phyloP scores from a whole-genome alignment of 768 basidiomycete species.

The Panus rudis region DNA sequence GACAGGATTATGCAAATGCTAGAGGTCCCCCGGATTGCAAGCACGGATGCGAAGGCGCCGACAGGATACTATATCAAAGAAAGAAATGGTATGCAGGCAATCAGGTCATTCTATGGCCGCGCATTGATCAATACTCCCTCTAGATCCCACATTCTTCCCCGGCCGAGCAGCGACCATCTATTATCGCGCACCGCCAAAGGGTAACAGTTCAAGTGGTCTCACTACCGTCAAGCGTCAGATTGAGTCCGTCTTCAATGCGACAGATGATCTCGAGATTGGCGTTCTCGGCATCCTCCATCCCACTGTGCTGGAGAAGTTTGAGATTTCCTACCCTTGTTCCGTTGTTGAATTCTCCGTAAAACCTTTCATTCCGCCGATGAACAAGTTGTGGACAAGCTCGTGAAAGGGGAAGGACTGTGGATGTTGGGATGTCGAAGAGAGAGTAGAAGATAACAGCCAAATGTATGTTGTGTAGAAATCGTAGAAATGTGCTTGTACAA shows the following conservation, averaged over 20 bases:
- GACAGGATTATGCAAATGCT: slow-evolving; percentile 96
- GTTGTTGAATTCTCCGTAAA: slow-evolving; percentile 91
- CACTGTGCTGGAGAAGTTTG: slow-evolving; percentile 84
- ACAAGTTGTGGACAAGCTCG: slow-evolving; percentile 7
- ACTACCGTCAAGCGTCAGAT: slow-evolving; percentile 35
- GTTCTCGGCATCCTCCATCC: slow-evolving; percentile 93
- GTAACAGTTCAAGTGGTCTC: slow-evolving; percentile 16
- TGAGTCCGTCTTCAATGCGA: slow-evolving; percentile 35
- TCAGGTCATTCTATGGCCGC: not conserved
- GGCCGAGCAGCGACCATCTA: slow-evolving; percentile 90
- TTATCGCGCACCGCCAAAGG: slow-evolving; percentile 56
- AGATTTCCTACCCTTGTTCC: slow-evolving; percentile 92
- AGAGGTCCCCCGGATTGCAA: slow-evolving; percentile 75
- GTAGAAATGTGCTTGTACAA: no score
- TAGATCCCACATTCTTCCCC: slow-evolving; percentile 93
- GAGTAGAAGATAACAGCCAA: not conserved
- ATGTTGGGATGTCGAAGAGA: not conserved
- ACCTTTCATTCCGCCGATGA: slow-evolving; percentile 71
- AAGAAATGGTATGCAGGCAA: slow-evolving; percentile 56
- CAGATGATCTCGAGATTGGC: slow-evolving; percentile 71
- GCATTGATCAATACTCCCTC: slow-evolving; percentile 1
- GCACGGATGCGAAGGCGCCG: slow-evolving; percentile 43
- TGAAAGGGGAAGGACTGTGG: not conserved
- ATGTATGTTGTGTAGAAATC: no score
- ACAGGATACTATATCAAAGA: slow-evolving; percentile 92